Evolutionary conservation across 2,329 filamentous ascomycete genomes (phyloP), one percentile per base, ranked within the genome.

Genomic region (Fusarium multiceps): DNA sequence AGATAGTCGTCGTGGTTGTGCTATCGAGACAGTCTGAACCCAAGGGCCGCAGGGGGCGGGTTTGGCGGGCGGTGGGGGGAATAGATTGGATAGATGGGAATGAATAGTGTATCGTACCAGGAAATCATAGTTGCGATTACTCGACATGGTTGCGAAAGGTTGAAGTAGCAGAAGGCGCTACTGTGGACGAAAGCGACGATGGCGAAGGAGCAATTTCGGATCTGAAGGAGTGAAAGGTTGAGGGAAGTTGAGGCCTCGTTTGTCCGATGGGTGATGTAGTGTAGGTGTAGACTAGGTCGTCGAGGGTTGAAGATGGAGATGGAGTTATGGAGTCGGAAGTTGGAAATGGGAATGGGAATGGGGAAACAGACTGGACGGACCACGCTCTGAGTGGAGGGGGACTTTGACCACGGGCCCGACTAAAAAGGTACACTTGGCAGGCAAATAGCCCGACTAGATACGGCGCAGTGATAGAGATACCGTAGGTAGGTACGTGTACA

Each of bases 111-210:
- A 68, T 70, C 90, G 79, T 90, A 98, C 95, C 84, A 99, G 88
- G 83, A 98, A 98, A 83, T 99, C 96, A 84, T 99, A 99, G 87
- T 99, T 99, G 83, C 96, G 90, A 87, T 95, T 97, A 82, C 93
- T 93, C 78, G 96, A 94, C 96, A 99, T 99, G 76, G 79, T 86
- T 81, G 76, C 71, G 72, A 72, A 62, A 65, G 55, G 63, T 51
- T 71, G 60, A 60, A 61, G 66, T 46, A 71, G 56, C 57, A 60
- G 61, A 59, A 61, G 56, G 20, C 54, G 72, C 64, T 59, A 56
- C 59, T 30, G 49, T 40, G 40, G 65, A 70, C 55, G 55, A 46
- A 58, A 57, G 55, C 41, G 60, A 67, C 55, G 64, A 59, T 63
- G n/a, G 65, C 55, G 57, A 62, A 13, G 21, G 54, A 60, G 55